phyloP scores from a whole-genome alignment of 140 eudicot species.

The Ambrosia hybrid region DNA sequence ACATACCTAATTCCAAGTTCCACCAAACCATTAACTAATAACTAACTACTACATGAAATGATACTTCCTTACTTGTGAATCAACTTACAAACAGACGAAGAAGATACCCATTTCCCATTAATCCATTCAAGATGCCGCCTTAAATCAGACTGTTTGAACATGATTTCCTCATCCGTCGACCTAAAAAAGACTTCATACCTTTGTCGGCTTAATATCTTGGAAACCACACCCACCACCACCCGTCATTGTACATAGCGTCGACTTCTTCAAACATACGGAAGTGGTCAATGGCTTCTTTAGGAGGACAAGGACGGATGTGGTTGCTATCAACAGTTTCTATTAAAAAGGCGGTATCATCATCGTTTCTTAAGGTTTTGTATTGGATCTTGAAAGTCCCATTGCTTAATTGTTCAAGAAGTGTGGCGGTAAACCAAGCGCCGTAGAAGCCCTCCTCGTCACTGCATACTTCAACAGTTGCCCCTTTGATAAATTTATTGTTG shows the following conservation, averaged over 20 bases:
- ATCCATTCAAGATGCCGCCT: constrained; percentile 85
- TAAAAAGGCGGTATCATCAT: constrained; percentile 42
- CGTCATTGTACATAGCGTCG: constrained; percentile 77
- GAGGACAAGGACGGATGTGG: constrained; percentile 68
- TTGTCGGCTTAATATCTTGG: constrained; percentile 42
- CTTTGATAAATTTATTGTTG: constrained; percentile 35
- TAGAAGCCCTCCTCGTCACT: constrained; percentile 71
- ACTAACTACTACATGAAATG: not conserved
- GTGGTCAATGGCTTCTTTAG: constrained; percentile 29
- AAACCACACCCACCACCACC: constrained; percentile 90
- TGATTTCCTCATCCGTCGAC: constrained; percentile 49
- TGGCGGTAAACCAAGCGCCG: constrained; percentile 83
- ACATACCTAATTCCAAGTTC: constrained; percentile 23
- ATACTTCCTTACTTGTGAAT: constrained; percentile 5
- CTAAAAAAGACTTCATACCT: constrained; percentile 62
- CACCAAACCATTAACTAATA: not conserved
- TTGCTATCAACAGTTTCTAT: constrained; percentile 51
- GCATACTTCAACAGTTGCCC: constrained; percentile 55
- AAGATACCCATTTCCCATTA: constrained; percentile 67
- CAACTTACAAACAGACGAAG: constrained; percentile 24
- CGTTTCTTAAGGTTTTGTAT: constrained; percentile 55
- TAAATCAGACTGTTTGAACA: constrained; percentile 51
- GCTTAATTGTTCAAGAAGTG: constrained; percentile 36
- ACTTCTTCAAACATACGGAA: constrained; percentile 62
- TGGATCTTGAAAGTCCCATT: constrained; percentile 38